A percentile compares a stretch with the other conserved stretches of the same genome.
Conservation (phyloP, 805 yeast genomes). For the Candida sakaeoensis region DNA sequence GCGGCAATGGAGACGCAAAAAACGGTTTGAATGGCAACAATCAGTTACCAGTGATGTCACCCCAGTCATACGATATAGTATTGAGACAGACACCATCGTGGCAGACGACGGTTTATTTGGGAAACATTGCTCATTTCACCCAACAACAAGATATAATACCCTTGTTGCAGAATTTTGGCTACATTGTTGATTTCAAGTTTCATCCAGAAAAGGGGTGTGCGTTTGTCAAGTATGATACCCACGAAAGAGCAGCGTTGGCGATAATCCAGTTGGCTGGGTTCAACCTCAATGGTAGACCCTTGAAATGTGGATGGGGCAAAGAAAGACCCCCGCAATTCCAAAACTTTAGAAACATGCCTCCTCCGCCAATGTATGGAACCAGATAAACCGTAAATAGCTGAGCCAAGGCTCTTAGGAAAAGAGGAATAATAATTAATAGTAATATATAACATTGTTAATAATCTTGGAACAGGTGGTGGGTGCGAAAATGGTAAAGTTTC, state of each 20-base stretch:
- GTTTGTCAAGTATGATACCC: slow-evolving; percentile 81
- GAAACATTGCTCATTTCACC: slow-evolving; percentile 76
- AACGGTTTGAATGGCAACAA: slow-evolving; percentile 10
- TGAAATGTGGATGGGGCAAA: slow-evolving; percentile 88
- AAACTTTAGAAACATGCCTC: slow-evolving; percentile 22
- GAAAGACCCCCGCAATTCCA: slow-evolving; percentile 37
- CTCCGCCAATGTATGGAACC: slow-evolving; percentile 25
- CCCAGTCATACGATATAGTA: slow-evolving; percentile 65
- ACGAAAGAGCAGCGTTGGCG: slow-evolving; percentile 85
- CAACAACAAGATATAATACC: slow-evolving; percentile 72
- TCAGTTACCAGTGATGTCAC: slow-evolving; percentile 33
- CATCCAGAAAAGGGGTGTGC: slow-evolving; percentile 85
- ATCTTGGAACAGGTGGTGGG: too few relatives aligned
- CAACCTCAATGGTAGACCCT: slow-evolving; percentile 68
- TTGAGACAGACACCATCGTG: slow-evolving; percentile 76
- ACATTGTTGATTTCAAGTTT: slow-evolving; percentile 73
- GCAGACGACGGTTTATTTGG: slow-evolving; percentile 84
- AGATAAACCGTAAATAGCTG: slow-evolving; percentile 15
- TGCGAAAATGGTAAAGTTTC: too few relatives aligned
- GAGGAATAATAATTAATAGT: too few relatives aligned
- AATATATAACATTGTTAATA: too few relatives aligned
- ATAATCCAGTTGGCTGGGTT: slow-evolving; percentile 75
- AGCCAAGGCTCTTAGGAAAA: too few relatives aligned
- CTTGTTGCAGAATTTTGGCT: slow-evolving; percentile 74
- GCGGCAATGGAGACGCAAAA: slow-evolving; percentile 11